Conservation (phyloP, 345 rosid genomes). For the Mallotus nudiflorus region DNA sequence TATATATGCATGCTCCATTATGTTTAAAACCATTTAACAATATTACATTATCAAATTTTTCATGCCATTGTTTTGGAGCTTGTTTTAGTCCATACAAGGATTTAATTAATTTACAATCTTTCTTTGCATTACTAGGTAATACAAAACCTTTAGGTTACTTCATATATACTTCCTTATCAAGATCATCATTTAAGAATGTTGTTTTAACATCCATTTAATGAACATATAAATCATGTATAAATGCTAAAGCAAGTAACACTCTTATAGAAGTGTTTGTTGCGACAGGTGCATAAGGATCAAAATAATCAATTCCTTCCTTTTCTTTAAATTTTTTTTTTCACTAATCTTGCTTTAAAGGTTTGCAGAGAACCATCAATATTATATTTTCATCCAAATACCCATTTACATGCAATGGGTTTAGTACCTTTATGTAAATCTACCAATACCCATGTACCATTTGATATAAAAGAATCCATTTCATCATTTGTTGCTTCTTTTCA, state of each 20-base stretch:
- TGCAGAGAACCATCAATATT: background rate
- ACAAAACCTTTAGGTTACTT: no score
- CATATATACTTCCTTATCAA: no score
- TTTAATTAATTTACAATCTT: no score
- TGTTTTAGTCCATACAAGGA: no score
- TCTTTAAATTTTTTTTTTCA: background rate
- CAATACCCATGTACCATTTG: background rate
- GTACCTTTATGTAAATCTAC: background rate
- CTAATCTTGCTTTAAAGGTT: background rate
- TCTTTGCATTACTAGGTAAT: no score
- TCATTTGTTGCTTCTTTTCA: background rate
- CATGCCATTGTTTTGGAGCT: no score
- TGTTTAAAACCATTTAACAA: no score
- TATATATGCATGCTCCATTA: no score
- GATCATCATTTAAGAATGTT: no score
- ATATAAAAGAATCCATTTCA: background rate
- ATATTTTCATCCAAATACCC: background rate
- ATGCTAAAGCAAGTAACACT: background rate
- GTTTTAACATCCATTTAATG: background rate
- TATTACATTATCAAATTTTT: no score
- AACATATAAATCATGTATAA: background rate
- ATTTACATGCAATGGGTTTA: background rate
- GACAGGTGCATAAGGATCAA: background rate
- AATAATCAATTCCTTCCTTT: background rate
- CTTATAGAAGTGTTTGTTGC: background rate